A percentile compares a stretch with the other conserved stretches of the same genome.
Conservation (phyloP, 1,284 basidiomycete species). For the Rhizopogon parksii region DNA sequence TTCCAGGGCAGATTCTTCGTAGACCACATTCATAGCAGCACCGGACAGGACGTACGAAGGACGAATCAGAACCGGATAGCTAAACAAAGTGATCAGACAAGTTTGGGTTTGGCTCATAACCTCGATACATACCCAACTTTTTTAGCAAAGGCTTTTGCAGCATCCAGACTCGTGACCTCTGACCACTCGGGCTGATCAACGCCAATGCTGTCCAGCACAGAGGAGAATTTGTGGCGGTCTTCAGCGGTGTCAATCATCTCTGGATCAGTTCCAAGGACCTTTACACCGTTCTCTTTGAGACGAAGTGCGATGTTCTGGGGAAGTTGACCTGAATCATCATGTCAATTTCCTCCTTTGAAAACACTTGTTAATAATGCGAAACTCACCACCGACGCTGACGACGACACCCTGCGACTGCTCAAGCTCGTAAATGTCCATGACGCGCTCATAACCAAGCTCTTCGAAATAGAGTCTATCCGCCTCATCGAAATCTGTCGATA, state of each 20-base stretch:
- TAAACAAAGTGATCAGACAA: slow-evolving; percentile 26
- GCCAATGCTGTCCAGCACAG: slow-evolving; percentile 88
- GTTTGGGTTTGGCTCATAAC: not conserved
- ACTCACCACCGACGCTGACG: slow-evolving; percentile 90
- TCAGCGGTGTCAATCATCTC: slow-evolving; percentile 95
- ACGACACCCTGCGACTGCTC: slow-evolving; percentile 91
- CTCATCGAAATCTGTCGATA: slow-evolving; percentile 99
- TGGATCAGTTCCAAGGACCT: slow-evolving; percentile 95
- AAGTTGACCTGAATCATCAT: slow-evolving; percentile 61
- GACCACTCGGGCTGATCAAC: slow-evolving; percentile 98
- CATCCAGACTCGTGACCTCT: slow-evolving; percentile 84
- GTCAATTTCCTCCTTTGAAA: slow-evolving; percentile 1
- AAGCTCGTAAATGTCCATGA: slow-evolving; percentile 99
- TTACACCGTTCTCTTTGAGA: slow-evolving; percentile 85
- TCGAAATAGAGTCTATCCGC: slow-evolving; percentile 98
- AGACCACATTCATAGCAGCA: slow-evolving; percentile 99
- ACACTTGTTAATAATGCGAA: not conserved
- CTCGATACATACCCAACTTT: slow-evolving; percentile 60
- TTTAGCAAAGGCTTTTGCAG: slow-evolving; percentile 88
- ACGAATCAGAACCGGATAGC: slow-evolving; percentile 92
- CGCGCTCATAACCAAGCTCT: slow-evolving; percentile 94
- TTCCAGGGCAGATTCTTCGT: slow-evolving; percentile 84
- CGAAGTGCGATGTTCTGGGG: slow-evolving; percentile 98
- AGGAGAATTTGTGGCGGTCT: slow-evolving; percentile 99
- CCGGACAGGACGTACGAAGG: slow-evolving; percentile 98